Conservation (phyloP, 2,329 filamentous ascomycete genomes). For the Fusarium burgessii region DNA sequence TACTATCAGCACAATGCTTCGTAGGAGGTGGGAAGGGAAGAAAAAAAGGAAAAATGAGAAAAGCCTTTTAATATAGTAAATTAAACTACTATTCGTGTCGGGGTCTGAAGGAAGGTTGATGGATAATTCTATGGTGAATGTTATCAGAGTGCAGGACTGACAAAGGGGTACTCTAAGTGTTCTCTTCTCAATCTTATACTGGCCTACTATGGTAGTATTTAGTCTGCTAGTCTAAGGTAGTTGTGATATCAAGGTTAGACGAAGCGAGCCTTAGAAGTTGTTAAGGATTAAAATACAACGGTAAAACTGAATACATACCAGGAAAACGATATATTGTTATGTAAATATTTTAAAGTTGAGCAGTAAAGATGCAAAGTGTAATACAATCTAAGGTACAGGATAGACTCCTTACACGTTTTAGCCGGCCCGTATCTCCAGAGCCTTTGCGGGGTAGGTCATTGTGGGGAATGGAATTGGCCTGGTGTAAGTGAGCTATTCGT, state of each 20-base stretch:
- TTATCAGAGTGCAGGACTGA: not conserved
- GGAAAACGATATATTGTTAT: not conserved
- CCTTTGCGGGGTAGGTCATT: slow-evolving; percentile 32
- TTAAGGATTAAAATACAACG: not conserved
- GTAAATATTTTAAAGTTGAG: not conserved
- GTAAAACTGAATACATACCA: not conserved
- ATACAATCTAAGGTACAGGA: not conserved
- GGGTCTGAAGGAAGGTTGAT: not conserved
- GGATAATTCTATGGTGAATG: not conserved
- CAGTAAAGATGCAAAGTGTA: not conserved
- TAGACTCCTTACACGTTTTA: not conserved
- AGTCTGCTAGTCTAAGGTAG: too few relatives aligned
- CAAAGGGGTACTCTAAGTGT: too few relatives aligned
- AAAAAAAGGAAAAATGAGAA: too few relatives aligned
- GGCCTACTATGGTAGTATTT: too few relatives aligned
- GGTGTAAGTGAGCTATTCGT: slow-evolving; percentile 3
- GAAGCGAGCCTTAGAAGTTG: not conserved
- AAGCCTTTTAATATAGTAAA: not conserved
- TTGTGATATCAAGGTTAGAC: not conserved
- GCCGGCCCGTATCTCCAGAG: not conserved
- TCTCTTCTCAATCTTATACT: not conserved
- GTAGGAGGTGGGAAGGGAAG: too few relatives aligned
- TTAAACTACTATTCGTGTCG: not conserved
- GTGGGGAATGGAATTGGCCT: slow-evolving; percentile 31
- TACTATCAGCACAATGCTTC: not conserved